These are phyloP conservation scores for Penicillium waksmanii DNA, from an alignment of 495 filamentous ascomycete genomes.

Conservation along the genomic window DNA sequence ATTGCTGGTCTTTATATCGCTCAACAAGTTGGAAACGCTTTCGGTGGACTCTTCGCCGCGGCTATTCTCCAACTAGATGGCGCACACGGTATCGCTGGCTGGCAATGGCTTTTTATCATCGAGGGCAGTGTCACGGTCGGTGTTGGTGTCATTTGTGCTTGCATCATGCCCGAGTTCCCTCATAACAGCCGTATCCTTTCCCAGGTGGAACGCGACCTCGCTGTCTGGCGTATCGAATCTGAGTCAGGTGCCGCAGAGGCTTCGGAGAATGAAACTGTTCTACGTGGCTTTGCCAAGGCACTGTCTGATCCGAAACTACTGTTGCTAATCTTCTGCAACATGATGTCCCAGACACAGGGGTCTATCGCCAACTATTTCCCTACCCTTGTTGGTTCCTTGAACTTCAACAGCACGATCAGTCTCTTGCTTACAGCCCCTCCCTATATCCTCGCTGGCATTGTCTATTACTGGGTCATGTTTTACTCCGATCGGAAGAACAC, in stretches of 20 bases:
- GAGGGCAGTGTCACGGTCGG: conserved; percentile 47
- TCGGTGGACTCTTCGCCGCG: conserved; percentile 58
- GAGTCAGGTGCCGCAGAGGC: conserved; percentile 34
- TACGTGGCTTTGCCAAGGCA: conserved; percentile 27
- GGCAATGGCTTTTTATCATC: conserved; percentile 57
- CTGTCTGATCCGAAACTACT: conserved; percentile 30
- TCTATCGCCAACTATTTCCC: conserved; percentile 73
- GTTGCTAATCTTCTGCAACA: conserved; percentile 32
- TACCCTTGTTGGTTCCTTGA: conserved; percentile 71
- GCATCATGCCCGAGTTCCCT: conserved; percentile 44
- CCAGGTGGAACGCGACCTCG: conserved; percentile 26
- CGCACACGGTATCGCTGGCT: conserved; percentile 46
- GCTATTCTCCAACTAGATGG: conserved; percentile 56
- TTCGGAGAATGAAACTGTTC: conserved; percentile 22
- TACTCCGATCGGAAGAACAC: conserved; percentile 33
- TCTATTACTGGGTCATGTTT: conserved; percentile 32
- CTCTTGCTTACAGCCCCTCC: conserved; percentile 29
- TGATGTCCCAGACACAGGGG: conserved; percentile 33
- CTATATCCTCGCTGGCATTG: conserved; percentile 29
- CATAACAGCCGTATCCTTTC: conserved; percentile 35
- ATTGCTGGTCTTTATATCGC: conserved; percentile 62
- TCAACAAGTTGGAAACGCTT: conserved; percentile 58
- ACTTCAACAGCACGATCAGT: conserved; percentile 62
- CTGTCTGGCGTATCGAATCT: conserved; percentile 36
- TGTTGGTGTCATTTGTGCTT: conserved; percentile 43